Evolutionary conservation across 1,139 yeast species (phyloP), one percentile per base, ranked within the genome.

Genomic region (Pneumocystis murina): DNA sequence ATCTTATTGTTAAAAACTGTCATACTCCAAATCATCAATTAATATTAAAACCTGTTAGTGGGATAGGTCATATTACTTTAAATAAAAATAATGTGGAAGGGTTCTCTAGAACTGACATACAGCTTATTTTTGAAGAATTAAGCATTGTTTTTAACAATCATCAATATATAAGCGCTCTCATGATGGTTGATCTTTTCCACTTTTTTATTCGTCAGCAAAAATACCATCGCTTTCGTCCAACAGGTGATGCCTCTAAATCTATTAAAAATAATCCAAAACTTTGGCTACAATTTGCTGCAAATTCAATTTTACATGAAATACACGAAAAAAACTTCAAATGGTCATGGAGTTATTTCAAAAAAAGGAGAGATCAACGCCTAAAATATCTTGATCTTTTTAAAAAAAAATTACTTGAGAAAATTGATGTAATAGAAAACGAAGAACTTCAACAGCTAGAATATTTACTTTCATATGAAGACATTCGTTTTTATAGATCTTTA

Each of bases 41-140:
- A 70, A 77, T 94, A 17, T 75, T 94, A 66, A 82, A 85, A 64
- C 99, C 99, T 0, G 96, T 94, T 0, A 83, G 90, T 6, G 98
- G 98, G 40, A 77, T 79, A 59, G 98, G 98, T 43, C 85, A 85
- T 70, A 75, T 94, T 59, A 85, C 92, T 0, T 77, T 92, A 40
- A 87, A 88, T 74, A 94, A 94, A 72, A 94, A 87, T 72, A 79
- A 89, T 24, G 33, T 48, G 24, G 55, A 24, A 6, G 55, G 55
- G 4, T 48, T 48, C 28, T 24, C 55, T 48, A 82, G 82, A 62
- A 82, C 92, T 0, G 87, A 88, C 66, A 43, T 59, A 28, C 54
- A 58, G 7, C 76, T 92, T 61, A 81, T 85, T 67, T 94, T 91
- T 72, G 91, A 91, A 65, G 96, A 92, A 71, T 85, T 94, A 69